Evolutionary conservation across 2,329 filamentous ascomycete genomes (phyloP), one percentile per base, ranked within the genome.

Genomic region (Lizonia empirigonia): DNA sequence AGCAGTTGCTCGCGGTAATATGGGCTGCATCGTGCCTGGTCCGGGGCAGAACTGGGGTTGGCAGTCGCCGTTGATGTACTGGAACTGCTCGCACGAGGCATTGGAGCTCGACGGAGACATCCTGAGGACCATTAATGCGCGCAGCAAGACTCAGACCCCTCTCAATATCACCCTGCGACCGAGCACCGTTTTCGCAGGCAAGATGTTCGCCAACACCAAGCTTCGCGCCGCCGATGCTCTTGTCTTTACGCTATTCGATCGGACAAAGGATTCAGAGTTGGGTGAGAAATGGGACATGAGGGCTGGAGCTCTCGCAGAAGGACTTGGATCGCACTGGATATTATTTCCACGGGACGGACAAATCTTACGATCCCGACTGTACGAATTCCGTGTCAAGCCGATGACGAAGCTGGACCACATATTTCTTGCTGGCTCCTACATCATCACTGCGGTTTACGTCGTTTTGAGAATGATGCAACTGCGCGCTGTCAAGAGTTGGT

Each of bases 111-210:
- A 93, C 62, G 45, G 69, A 0, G 80, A 91, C 65, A 80, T 91
- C 10, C 69, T 91, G 3, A 70, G 73, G 1, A 92, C 89, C 0
- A 85, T 92, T 63, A 91, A 92, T 60, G 74, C 82, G 44, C 81
- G 77, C 55, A 84, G 84, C 46, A 80, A 76, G 1, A 82, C 82
- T 53, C 81, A 82, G 1, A 89, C 88, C 0, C 83, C 83, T 1
- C 83, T 89, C 62, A 90, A 91, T 66, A 78, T 91, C 34, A 90
- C 88, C 0, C 75, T 93, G 22, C 82, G 88, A 8, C 89, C 90
- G 63, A 89, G 88, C 2, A 90, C 89, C 44, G 88, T 92, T 15
- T 91, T 93, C 60, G 90, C 88, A 50, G 89, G 89, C n/a, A 91
- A 92, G 67, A 80, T 81, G 4, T 92, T 91, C 59, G 81, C 86